phyloP scores from a whole-genome alignment of 371 early-diverging fungal species.

The Mortierella sp. region DNA sequence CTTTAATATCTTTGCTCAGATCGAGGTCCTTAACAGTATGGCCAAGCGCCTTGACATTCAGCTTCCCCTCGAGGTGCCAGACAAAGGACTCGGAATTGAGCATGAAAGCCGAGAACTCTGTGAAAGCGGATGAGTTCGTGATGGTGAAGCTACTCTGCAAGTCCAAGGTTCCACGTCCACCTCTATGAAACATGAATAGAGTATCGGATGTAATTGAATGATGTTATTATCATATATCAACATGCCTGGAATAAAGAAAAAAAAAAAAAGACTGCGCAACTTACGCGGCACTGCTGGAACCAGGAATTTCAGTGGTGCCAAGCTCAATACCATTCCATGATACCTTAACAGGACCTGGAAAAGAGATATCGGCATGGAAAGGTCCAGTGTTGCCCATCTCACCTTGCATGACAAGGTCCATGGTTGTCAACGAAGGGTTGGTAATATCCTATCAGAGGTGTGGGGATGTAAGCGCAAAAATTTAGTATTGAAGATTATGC shows the following conservation, averaged over 20 bases:
- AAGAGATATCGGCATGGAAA: constrained; percentile 66
- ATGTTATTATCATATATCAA: neutral
- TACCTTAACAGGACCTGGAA: constrained; percentile 65
- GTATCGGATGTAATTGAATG: neutral
- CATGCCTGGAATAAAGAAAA: neutral
- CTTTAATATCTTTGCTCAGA: constrained; percentile 52
- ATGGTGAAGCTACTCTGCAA: constrained; percentile 62
- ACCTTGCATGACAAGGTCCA: constrained; percentile 65
- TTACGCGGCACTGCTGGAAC: constrained; percentile 41
- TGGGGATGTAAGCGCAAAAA: neutral
- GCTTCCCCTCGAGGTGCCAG: constrained; percentile 66
- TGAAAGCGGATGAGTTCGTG: constrained; percentile 59
- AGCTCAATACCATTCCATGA: constrained; percentile 64
- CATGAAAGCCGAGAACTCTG: constrained; percentile 65
- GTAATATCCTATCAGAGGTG: constrained; percentile 15
- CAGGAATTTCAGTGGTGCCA: constrained; percentile 65
- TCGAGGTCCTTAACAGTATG: constrained; percentile 62
- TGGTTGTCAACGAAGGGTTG: constrained; percentile 19
- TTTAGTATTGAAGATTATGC: neutral
- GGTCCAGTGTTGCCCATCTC: constrained; percentile 68
- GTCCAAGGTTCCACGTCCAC: constrained; percentile 63
- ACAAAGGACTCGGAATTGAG: constrained; percentile 66
- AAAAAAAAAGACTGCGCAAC: too few species aligned
- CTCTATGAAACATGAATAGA: constrained; percentile 24
- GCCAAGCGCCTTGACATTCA: constrained; percentile 68